Conservation (phyloP, 139 green algal genomes). For the Chlorella vulgaris region DNA sequence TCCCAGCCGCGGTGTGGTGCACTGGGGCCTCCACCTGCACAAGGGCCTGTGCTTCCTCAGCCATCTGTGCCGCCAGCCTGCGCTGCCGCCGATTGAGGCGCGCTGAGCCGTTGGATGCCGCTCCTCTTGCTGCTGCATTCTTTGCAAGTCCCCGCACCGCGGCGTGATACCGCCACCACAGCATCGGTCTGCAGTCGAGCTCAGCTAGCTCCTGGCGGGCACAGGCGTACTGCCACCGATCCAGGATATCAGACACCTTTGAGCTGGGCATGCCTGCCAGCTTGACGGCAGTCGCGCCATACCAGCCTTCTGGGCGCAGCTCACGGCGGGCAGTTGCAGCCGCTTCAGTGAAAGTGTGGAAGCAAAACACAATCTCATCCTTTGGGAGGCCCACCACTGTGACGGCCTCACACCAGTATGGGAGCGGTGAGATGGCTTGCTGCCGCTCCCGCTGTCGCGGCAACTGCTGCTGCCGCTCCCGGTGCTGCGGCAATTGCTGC, state of each 20-base stretch:
- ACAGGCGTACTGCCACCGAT: slow-evolving; percentile 23
- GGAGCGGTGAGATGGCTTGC: slow-evolving; percentile 8
- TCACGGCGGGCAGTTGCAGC: background rate
- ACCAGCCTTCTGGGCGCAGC: background rate
- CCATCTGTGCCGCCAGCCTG: background rate
- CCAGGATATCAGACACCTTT: background rate
- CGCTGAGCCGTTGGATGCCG: background rate
- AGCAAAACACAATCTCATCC: slow-evolving; percentile 22
- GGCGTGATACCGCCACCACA: slow-evolving; percentile 1
- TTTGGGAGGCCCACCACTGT: slow-evolving; percentile 5
- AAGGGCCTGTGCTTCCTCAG: background rate
- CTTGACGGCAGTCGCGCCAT: slow-evolving; percentile 6
- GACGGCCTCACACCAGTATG: slow-evolving; percentile 20
- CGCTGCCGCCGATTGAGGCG: background rate
- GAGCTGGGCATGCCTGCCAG: background rate
- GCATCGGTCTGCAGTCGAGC: background rate
- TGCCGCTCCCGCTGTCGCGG: background rate
- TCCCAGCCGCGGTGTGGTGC: background rate
- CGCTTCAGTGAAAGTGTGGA: slow-evolving; percentile 1
- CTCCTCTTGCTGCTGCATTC: background rate
- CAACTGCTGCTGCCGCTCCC: background rate
- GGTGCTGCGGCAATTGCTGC: background rate
- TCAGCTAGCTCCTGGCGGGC: slow-evolving; percentile 6
- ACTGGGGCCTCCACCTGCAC: background rate
- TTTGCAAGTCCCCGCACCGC: background rate